Conservation (phyloP, 2,329 filamentous ascomycete genomes). For the Dothiorella sarmentorum region DNA sequence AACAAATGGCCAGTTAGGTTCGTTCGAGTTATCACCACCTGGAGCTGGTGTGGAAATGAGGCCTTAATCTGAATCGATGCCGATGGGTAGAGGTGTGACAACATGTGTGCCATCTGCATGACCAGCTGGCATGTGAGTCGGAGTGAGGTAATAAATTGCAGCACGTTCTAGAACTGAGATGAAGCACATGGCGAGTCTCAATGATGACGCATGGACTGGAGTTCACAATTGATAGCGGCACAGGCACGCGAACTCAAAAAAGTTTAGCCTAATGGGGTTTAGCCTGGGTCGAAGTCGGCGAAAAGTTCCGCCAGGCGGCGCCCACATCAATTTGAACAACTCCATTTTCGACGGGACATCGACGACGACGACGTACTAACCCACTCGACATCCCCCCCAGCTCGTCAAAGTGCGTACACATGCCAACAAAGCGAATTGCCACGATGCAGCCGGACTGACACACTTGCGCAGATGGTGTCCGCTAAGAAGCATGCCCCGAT, state of each 20-base stretch:
- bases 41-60: neutral
- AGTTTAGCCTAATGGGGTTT: neutral
- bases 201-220: neutral
- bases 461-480: conserved; percentile 76
- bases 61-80: neutral
- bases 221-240: too few species aligned
- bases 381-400: conserved; percentile 34
- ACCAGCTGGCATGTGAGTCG: neutral
- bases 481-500: conserved; percentile 99
- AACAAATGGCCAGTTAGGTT: neutral
- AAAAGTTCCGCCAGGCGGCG: conserved; percentile 8
- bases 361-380: conserved; percentile 18
- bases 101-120: neutral
- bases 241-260: too few species aligned
- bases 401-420: conserved; percentile 35
- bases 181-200: neutral
- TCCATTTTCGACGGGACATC: conserved; percentile 14
- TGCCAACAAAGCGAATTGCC: neutral
- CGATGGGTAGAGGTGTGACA: neutral
- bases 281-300: conserved; percentile 4
- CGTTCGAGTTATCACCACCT: neutral
- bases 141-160: neutral
- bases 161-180: neutral
- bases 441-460: conserved; percentile 26
- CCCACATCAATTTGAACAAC: conserved; percentile 15